These are phyloP conservation scores for Aspergillus brasiliensis DNA, from an alignment of 2,329 filamentous ascomycete species.

Conservation along the genomic window DNA sequence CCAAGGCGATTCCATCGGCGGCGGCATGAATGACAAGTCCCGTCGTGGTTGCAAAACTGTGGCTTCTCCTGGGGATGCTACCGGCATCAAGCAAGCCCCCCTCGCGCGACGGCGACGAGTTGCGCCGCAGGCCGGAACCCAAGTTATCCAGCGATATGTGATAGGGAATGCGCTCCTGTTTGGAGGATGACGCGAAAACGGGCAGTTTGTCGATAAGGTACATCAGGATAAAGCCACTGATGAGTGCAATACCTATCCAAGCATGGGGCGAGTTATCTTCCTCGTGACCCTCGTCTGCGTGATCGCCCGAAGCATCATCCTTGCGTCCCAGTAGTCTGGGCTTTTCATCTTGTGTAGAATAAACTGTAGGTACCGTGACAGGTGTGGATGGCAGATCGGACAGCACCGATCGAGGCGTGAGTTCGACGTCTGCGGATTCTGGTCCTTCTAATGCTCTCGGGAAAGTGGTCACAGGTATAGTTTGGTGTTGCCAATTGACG, in stretches of 20 bases:
- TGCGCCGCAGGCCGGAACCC: slow-evolving; percentile 55
- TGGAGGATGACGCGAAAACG: slow-evolving; percentile 68
- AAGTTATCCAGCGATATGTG: slow-evolving; percentile 89
- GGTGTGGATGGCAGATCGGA: neutral
- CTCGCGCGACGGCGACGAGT: slow-evolving; percentile 42
- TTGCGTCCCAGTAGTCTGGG: slow-evolving; percentile 27
- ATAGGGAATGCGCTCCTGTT: slow-evolving; percentile 67
- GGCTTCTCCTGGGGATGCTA: slow-evolving; percentile 39
- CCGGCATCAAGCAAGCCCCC: slow-evolving; percentile 40
- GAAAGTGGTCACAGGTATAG: slow-evolving; percentile 17
- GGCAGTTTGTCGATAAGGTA: slow-evolving; percentile 90
- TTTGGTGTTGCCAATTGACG: slow-evolving; percentile 33
- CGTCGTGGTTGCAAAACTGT: slow-evolving; percentile 78
- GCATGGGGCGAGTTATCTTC: slow-evolving; percentile 61
- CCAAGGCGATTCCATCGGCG: slow-evolving; percentile 93
- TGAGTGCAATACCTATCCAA: slow-evolving; percentile 84
- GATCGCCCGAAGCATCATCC: slow-evolving; percentile 35
- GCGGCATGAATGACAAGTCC: slow-evolving; percentile 95
- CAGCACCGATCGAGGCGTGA: neutral
- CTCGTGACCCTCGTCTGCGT: slow-evolving; percentile 41
- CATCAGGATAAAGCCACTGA: slow-evolving; percentile 92
- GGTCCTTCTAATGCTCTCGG: neutral
- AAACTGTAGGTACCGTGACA: slow-evolving; percentile 17
- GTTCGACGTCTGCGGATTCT: neutral
- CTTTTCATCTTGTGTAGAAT: slow-evolving; percentile 27